Evolutionary conservation across 257 asterid species (phyloP).

Genomic region (Solanum neorickii): DNA sequence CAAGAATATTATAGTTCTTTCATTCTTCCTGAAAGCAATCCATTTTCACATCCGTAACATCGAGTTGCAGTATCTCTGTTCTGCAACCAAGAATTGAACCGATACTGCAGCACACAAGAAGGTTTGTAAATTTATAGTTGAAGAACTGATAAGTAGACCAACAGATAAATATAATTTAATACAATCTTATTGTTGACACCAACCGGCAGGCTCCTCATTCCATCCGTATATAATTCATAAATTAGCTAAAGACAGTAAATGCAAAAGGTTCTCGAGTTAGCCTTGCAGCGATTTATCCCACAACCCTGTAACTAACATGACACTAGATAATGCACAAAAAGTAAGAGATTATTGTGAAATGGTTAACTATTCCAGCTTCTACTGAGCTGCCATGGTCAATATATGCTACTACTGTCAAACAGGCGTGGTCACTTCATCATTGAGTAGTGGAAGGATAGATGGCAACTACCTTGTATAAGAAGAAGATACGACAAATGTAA

Average conservation of each 20-base stretch:
- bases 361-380: not conserved
- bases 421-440: not conserved
- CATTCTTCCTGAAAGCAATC: conserved; percentile 51
- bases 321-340: not conserved
- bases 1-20: not conserved
- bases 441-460: not conserved
- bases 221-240: not conserved
- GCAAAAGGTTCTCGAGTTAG: not conserved
- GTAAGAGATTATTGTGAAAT: not conserved
- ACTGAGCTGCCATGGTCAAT: not conserved
- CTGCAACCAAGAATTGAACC: conserved; percentile 92
- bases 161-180: not conserved
- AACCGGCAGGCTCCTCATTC: not conserved
- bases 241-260: not conserved
- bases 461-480: too few species aligned
- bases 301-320: not conserved
- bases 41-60: conserved; percentile 97
- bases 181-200: not conserved
- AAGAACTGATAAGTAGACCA: not conserved
- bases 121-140: not conserved
- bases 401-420: not conserved
- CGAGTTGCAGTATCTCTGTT: conserved; percentile 92
- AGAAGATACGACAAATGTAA: too few species aligned
- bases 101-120: conserved; percentile 37
- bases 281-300: not conserved